Conservation (phyloP, 2,329 filamentous ascomycete genomes). For the Aspergillus melleus region DNA sequence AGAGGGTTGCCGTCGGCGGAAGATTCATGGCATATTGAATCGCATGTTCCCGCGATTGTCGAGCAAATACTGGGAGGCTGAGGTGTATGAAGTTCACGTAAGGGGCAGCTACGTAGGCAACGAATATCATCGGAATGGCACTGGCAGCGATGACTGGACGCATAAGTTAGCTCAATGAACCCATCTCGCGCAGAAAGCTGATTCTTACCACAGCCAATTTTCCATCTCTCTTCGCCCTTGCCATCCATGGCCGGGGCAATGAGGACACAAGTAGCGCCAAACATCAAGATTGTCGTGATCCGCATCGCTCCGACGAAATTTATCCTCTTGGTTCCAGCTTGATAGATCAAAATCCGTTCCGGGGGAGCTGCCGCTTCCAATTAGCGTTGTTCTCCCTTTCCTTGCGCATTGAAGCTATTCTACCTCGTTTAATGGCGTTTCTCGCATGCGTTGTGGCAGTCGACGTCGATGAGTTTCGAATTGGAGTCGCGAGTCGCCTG, state of each 20-base stretch:
- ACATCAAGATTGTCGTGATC: constrained; percentile 68
- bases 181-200: neutral
- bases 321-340: constrained; percentile 67
- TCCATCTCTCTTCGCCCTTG: constrained; percentile 45
- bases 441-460: constrained; percentile 23
- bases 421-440: constrained; percentile 31
- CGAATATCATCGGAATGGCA: constrained; percentile 63
- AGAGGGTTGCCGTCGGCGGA: constrained; percentile 44
- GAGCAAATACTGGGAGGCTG: constrained; percentile 65
- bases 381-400: constrained; percentile 10
- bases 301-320: constrained; percentile 71
- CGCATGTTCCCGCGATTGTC: constrained; percentile 55
- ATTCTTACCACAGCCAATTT: constrained; percentile 41
- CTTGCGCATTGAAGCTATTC: neutral
- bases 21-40: constrained; percentile 46
- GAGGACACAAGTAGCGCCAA: constrained; percentile 64
- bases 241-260: constrained; percentile 60
- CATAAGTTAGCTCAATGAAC: constrained; percentile 2
- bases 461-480: constrained; percentile 16
- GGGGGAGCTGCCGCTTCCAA: constrained; percentile 31
- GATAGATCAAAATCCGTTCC: constrained; percentile 66
- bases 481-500: constrained; percentile 32
- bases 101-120: constrained; percentile 65
- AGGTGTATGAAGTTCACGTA: constrained; percentile 74
- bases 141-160: constrained; percentile 58